Conservation (phyloP, 106 monocot species). For the Apostasia ramifera region DNA sequence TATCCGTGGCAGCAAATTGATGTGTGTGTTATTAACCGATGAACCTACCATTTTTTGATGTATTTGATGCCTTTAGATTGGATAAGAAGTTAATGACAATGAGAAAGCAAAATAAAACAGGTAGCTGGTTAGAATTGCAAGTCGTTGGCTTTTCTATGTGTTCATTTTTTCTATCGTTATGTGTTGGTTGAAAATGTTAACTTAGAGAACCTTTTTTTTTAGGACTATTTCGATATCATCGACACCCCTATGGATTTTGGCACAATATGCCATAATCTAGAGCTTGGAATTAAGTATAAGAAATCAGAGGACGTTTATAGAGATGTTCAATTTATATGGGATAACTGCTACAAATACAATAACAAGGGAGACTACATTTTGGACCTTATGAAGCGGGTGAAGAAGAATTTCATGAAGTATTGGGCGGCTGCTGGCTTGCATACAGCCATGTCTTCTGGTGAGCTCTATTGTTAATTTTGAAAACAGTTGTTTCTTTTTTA, state of each 20-base stretch:
- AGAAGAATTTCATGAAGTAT: constrained; percentile 91
- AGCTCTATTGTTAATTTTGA: neutral
- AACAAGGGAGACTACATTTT: constrained; percentile 95
- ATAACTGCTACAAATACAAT: constrained; percentile 91
- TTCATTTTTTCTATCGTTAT: neutral
- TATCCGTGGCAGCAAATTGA: neutral
- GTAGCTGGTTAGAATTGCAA: neutral
- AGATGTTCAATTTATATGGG: constrained; percentile 92
- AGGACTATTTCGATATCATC: constrained; percentile 99
- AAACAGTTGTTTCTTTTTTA: too few relatives aligned
- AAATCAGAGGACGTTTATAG: constrained; percentile 82
- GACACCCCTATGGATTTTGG: constrained; percentile 97
- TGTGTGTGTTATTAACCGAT: neutral
- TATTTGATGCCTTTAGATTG: neutral
- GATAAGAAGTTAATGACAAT: neutral
- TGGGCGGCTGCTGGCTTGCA: constrained; percentile 79
- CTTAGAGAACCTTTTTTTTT: constrained; percentile 5
- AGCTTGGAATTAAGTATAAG: constrained; percentile 65
- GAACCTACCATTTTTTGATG: neutral
- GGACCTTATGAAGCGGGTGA: constrained; percentile 92
- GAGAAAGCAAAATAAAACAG: neutral
- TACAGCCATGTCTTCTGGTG: constrained; percentile 35
- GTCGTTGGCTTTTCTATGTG: neutral
- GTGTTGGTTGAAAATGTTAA: neutral
- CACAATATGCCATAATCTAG: constrained; percentile 71